phyloP scores from a whole-genome alignment of 805 yeast genomes.

The Cephaloascus fragrans region DNA sequence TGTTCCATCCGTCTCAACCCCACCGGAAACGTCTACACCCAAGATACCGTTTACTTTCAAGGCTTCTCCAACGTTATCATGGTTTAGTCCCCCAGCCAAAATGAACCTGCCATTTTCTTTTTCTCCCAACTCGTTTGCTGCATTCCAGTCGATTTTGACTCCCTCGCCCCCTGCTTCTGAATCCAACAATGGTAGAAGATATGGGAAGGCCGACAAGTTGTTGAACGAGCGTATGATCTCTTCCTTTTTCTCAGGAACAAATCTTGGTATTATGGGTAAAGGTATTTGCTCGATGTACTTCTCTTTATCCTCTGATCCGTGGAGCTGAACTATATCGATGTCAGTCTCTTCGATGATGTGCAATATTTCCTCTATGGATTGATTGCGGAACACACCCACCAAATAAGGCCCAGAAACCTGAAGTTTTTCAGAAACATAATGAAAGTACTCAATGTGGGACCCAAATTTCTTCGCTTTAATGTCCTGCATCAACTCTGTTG shows the following conservation, averaged over 20 bases:
- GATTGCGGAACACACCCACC: conserved; percentile 91
- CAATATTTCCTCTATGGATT: conserved; percentile 53
- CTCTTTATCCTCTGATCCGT: conserved; percentile 60
- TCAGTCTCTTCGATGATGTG: conserved; percentile 28
- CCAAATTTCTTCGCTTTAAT: conserved; percentile 7
- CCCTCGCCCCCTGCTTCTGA: conserved; percentile 94
- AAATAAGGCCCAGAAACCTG: conserved; percentile 48
- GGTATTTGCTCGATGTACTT: conserved; percentile 24
- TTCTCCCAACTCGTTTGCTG: conserved; percentile 18
- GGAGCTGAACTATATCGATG: conserved; percentile 79
- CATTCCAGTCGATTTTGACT: conserved; percentile 66
- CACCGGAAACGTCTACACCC: conserved; percentile 94
- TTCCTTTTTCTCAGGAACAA: conserved; percentile 47
- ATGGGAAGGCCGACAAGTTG: conserved; percentile 20
- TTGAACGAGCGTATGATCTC: conserved; percentile 18
- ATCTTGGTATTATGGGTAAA: conserved; percentile 66
- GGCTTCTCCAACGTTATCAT: conserved; percentile 60
- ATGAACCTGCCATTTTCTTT: conserved; percentile 34
- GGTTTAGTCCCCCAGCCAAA: conserved; percentile 85
- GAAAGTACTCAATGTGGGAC: conserved; percentile 18
- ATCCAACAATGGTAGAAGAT: conserved; percentile 61
- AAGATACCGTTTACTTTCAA: conserved; percentile 43
- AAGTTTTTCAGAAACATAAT: conserved; percentile 12
- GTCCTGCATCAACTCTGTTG: conserved; percentile 7
- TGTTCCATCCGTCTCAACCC: conserved; percentile 73